Evolutionary conservation across 2,329 filamentous ascomycete species (phyloP).

Genomic region (Sclerotinia nivalis): DNA sequence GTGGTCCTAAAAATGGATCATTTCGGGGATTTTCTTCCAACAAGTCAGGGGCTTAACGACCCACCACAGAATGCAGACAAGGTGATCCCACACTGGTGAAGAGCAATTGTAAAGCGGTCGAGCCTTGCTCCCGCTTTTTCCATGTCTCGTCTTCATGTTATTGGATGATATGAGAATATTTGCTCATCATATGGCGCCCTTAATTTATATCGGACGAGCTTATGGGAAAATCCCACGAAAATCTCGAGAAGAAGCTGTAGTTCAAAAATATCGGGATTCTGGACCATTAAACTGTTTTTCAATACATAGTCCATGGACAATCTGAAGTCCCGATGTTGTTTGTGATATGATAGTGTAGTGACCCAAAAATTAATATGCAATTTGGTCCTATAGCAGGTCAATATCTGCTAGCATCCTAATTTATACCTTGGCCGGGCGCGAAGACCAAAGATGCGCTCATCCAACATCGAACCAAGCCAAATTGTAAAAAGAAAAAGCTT

Average conservation of each 20-base stretch:
- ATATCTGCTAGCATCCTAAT: not conserved
- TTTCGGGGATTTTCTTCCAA: conserved; percentile 8
- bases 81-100: conserved; percentile 4
- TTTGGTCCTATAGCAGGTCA: not conserved
- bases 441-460: not conserved
- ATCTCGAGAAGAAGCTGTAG: not conserved
- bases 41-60: conserved; percentile 4
- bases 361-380: not conserved
- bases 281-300: not conserved
- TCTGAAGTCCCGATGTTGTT: not conserved
- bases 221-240: not conserved
- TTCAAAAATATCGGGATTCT: not conserved
- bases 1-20: conserved; percentile 15
- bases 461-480: not conserved
- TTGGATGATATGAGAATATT: not conserved
- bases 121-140: conserved; percentile 1
- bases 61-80: not conserved
- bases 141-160: not conserved
- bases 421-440: not conserved
- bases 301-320: not conserved
- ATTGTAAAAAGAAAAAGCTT: not conserved
- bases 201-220: conserved; percentile 4
- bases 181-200: not conserved
- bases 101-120: conserved; percentile 8
- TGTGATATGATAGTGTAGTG: not conserved